phyloP scores from a whole-genome alignment of 108 stramenopile species.

The Nannochloropsis oceanica region DNA sequence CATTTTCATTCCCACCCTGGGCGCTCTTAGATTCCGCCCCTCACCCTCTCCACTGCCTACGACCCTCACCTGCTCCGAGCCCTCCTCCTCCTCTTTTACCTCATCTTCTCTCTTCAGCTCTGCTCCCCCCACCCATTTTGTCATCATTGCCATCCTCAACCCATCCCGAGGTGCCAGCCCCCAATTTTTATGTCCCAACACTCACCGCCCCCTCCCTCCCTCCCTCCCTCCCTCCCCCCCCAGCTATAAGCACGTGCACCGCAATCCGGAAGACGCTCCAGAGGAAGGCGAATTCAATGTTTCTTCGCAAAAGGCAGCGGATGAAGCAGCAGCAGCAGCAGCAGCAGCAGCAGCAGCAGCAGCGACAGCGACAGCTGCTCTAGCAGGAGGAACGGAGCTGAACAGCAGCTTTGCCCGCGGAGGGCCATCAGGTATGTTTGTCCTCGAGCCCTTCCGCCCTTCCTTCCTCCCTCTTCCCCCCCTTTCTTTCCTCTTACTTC shows the following conservation, averaged over 20 bases:
- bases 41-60: too few relatives aligned
- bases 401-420: neutral
- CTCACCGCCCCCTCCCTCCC: neutral
- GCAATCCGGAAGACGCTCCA: neutral
- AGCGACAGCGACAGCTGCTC: neutral
- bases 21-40: too few relatives aligned
- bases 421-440: neutral
- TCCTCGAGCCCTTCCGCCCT: neutral
- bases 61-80: too few relatives aligned
- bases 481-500: neutral
- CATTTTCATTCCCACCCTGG: too few relatives aligned
- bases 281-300: neutral
- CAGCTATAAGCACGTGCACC: constrained; percentile 7
- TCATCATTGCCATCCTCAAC: neutral
- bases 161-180: neutral
- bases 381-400: neutral
- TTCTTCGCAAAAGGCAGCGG: neutral
- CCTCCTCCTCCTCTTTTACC: too few relatives aligned
- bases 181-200: neutral
- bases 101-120: too few relatives aligned
- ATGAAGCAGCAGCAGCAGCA: neutral
- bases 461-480: neutral
- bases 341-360: neutral
- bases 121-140: neutral
- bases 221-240: neutral